Base-by-base conservation (phyloP, 345 rosid genomes). In the Geranium brycei region DNA sequence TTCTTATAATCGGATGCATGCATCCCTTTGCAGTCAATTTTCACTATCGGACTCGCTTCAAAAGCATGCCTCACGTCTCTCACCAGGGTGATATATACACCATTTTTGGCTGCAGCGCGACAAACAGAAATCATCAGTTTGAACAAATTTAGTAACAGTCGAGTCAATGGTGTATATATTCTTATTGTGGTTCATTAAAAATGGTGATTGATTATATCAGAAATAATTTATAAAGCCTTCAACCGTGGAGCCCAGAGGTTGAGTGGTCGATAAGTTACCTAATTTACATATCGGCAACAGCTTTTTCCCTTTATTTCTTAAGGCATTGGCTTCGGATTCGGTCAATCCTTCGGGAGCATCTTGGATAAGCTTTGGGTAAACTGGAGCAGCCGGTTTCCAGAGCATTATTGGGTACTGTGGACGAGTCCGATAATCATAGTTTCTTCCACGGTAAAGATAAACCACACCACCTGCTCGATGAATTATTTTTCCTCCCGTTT, bases 301-400 rank as follows among this genome's bases (percentile, higher is more conserved):
- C 32, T 79, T 74, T 76, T 86, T 84, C 40, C 88, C 96, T 75
- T 86, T 92, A 58, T 67, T 72, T 66, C 87, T 75, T 3, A 92
- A 71, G 41, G 70, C 77, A 71, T 79, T 71, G 28, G 96, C 93
- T 83, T 92, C 93, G 2, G 69, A 76, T 75, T 80, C 75, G 7
- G 95, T 85, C 77, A 92, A 76, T 63, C 95, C 96, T 76, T 84
- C 87, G 31, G 95, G 96, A 73, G 88, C 79, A 69, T 89, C 91
- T 74, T 87, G 95, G 65, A 92, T 89, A 38, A 92, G 96, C 73
- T 89, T 89, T 6, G 95, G 96, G 75, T 89, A 92, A 61, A 92
- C 95, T 8, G 98, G 96, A 80, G 98, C 75, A 68, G 98, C 96
- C 53, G 98, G 98, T 72, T 92, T 89, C 98, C 96, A 92, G 31